These are phyloP conservation scores for Seiridium cupressi DNA, from an alignment of 2,329 filamentous ascomycete species.

Conservation along the genomic window DNA sequence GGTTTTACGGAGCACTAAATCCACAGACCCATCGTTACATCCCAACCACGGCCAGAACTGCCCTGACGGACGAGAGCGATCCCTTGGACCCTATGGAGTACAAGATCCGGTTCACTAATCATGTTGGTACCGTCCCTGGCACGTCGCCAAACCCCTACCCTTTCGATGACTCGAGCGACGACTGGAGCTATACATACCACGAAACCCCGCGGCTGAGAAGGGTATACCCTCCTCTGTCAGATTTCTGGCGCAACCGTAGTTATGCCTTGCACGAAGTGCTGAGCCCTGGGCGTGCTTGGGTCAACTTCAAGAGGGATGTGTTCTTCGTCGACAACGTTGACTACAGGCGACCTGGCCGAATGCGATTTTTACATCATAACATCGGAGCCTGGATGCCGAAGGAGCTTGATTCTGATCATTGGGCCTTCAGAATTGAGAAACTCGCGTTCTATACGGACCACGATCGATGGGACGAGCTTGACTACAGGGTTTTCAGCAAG, in stretches of 20 bases:
- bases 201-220: too few relatives aligned
- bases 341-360: not conserved
- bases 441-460: not conserved
- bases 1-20: not conserved
- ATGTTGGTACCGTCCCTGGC: not conserved
- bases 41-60: too few relatives aligned
- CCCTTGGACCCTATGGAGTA: not conserved
- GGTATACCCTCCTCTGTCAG: not conserved
- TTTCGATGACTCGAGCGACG: too few relatives aligned
- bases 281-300: not conserved
- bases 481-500: not conserved
- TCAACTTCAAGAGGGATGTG: constrained; percentile 5
- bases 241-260: too few relatives aligned
- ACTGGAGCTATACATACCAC: too few relatives aligned
- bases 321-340: not conserved
- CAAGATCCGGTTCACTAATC: constrained; percentile 2
- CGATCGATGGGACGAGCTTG: not conserved
- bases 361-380: not conserved
- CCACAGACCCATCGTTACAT: not conserved
- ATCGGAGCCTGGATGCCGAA: not conserved
- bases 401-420: not conserved
- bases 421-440: not conserved
- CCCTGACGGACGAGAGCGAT: not conserved
- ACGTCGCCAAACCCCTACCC: not conserved
- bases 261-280: not conserved